Evolutionary conservation across 2,329 filamentous ascomycete species (phyloP).

Genomic region (Thielaviopsis punctulata): DNA sequence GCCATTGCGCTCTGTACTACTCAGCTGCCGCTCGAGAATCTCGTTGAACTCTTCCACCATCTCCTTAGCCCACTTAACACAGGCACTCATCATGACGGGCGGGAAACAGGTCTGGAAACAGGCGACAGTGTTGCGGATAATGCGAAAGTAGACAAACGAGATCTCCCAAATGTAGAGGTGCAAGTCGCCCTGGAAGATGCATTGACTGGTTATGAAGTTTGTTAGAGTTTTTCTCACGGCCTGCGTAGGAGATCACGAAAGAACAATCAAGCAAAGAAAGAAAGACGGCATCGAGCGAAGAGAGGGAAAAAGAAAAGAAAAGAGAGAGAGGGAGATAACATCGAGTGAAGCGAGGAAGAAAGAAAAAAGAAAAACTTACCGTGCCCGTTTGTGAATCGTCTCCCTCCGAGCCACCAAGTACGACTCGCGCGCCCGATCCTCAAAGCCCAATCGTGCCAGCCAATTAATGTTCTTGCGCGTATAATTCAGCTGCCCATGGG

Average conservation of each 20-base stretch:
- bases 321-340: neutral
- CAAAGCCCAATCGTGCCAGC: constrained; percentile 74
- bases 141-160: constrained; percentile 86
- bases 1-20: constrained; percentile 62
- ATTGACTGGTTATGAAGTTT: constrained; percentile 42
- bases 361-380: constrained; percentile 33
- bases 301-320: neutral
- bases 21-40: constrained; percentile 67
- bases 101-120: constrained; percentile 83
- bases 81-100: constrained; percentile 74
- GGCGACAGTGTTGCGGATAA: constrained; percentile 82
- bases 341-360: too few relatives aligned
- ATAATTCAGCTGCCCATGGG: constrained; percentile 57
- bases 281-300: neutral
- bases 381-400: constrained; percentile 63
- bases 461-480: constrained; percentile 70
- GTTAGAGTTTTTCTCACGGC: neutral
- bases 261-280: neutral
- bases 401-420: constrained; percentile 67
- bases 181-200: constrained; percentile 86
- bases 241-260: neutral
- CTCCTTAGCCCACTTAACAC: constrained; percentile 96
- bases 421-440: constrained; percentile 73
- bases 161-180: constrained; percentile 89
- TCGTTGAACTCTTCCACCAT: constrained; percentile 82